phyloP scores from a whole-genome alignment of 306 rosid species.

The Begonia loranthoides region DNA sequence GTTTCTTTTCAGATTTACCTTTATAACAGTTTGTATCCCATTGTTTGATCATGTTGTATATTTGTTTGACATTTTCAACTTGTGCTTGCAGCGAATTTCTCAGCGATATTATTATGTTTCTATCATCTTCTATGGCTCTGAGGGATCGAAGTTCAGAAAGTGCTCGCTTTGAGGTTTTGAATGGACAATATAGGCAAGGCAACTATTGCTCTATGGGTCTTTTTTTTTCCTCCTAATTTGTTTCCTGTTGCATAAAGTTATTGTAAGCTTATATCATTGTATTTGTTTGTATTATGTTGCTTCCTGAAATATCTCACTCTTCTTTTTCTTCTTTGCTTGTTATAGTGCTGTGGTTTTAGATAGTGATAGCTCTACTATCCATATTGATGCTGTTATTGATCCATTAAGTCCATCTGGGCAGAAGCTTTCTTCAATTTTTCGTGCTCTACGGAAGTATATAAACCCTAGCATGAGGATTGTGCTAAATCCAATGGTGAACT shows the following conservation, averaged over 20 bases:
- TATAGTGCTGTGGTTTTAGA: constrained; percentile 75
- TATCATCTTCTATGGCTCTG: constrained; percentile 81
- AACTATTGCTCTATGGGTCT: background rate
- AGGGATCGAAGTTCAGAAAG: constrained; percentile 75
- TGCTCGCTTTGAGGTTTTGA: constrained; percentile 82
- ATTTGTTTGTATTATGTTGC: too few relatives aligned
- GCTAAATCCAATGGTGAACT: constrained; percentile 84
- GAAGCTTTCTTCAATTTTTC: constrained; percentile 81
- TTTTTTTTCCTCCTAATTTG: background rate
- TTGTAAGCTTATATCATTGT: too few relatives aligned
- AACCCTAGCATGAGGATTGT: constrained; percentile 96
- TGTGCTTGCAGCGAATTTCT: constrained; percentile 63
- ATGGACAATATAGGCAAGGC: constrained; percentile 54
- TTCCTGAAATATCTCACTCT: constrained; percentile 9
- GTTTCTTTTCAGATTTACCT: too few relatives aligned
- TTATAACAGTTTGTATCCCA: too few relatives aligned
- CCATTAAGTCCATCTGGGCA: constrained; percentile 90
- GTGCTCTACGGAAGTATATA: constrained; percentile 58
- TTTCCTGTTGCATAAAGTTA: background rate
- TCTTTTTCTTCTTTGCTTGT: constrained; percentile 14
- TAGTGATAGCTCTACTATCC: constrained; percentile 63
- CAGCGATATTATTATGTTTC: constrained; percentile 64
- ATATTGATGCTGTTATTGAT: constrained; percentile 88
- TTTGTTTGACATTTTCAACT: background rate
- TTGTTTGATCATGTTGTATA: background rate